Conservation (phyloP, 1,284 basidiomycete species). For the Tranzscheliella williamsii region DNA sequence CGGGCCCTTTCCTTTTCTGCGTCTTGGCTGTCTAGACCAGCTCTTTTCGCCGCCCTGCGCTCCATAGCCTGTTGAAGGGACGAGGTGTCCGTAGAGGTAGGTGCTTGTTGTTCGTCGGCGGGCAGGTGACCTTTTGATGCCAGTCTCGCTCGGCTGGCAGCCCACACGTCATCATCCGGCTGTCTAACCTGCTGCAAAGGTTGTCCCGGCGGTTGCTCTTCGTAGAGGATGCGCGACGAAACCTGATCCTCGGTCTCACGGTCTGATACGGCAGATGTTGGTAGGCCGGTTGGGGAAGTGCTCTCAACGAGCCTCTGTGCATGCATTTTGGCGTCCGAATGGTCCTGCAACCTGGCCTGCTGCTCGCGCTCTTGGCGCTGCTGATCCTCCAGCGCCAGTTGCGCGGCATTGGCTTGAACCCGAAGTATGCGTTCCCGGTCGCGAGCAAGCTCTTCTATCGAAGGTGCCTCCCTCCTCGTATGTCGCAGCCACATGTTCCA, state of each 20-base stretch:
- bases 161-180: slow-evolving; percentile 32
- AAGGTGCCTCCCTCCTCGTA: slow-evolving; percentile 42
- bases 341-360: slow-evolving; percentile 7
- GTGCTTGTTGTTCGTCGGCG: neutral
- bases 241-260: slow-evolving; percentile 1
- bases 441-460: slow-evolving; percentile 34
- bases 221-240: neutral
- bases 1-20: slow-evolving; percentile 16
- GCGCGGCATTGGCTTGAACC: slow-evolving; percentile 22
- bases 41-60: slow-evolving; percentile 15
- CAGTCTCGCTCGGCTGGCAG: slow-evolving; percentile 25
- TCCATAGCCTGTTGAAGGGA: slow-evolving; percentile 20
- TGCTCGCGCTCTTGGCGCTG: slow-evolving; percentile 5
- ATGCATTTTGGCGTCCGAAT: slow-evolving; percentile 4
- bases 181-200: slow-evolving; percentile 7
- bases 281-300: neutral
- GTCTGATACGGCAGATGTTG: slow-evolving; percentile 14
- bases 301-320: slow-evolving; percentile 9
- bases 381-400: slow-evolving; percentile 15
- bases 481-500: slow-evolving; percentile 59
- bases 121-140: slow-evolving; percentile 19
- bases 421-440: slow-evolving; percentile 14
- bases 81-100: neutral
- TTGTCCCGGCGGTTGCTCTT: slow-evolving; percentile 1
- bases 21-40: slow-evolving; percentile 3